Evolutionary conservation across 306 rosid species (phyloP).

Genomic region (Quercus wislizeni): DNA sequence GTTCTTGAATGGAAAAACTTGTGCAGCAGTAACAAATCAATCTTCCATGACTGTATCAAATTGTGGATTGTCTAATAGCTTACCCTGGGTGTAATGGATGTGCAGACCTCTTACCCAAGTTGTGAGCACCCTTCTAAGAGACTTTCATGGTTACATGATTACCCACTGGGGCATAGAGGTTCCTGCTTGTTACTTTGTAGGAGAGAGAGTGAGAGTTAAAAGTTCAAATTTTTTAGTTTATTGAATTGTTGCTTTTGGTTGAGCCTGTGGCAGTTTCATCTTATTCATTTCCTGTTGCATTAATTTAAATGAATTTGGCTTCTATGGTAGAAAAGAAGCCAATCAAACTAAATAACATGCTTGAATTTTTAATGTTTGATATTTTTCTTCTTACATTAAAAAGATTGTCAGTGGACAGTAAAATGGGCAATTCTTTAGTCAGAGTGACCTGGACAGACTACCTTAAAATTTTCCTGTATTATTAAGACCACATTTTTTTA

Average conservation of each 20-base stretch:
- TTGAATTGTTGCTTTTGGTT: background rate
- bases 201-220: background rate
- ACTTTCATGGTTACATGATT: no score
- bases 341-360: background rate
- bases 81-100: no score
- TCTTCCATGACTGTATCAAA: no score
- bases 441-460: background rate
- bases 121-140: no score
- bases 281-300: background rate
- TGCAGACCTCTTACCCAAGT: no score
- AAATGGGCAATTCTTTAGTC: background rate
- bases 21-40: no score
- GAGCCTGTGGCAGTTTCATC: background rate
- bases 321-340: background rate
- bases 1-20: no score
- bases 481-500: background rate
- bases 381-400: background rate
- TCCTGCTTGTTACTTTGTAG: background rate
- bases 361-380: background rate
- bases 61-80: no score
- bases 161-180: no score
- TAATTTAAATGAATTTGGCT: background rate
- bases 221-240: background rate
- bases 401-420: background rate
- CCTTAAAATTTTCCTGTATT: background rate